Evolutionary conservation across 1,284 basidiomycete genomes (phyloP).

Genomic region (Xerocomus cyaneibrunnescens): DNA sequence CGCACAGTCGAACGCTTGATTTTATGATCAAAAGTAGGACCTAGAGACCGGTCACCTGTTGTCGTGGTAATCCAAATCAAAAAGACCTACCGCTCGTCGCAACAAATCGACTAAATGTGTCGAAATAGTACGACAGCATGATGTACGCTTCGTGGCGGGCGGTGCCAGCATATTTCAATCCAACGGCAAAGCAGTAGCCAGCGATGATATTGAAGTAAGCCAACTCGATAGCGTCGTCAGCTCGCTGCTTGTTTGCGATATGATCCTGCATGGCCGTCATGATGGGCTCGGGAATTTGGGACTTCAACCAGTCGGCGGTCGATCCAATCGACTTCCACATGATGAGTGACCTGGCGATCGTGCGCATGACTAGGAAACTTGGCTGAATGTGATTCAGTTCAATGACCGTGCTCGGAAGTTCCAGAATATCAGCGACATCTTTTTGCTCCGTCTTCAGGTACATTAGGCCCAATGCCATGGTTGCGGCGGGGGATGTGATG

Average conservation of each 20-base stretch:
- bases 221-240: constrained; percentile 79
- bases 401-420: constrained; percentile 77
- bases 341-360: constrained; percentile 78
- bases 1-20: constrained; percentile 86
- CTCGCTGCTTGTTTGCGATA: constrained; percentile 44
- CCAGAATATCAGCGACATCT: constrained; percentile 84
- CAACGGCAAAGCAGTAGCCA: constrained; percentile 89
- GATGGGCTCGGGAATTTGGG: constrained; percentile 75
- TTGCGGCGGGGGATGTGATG: constrained; percentile 87
- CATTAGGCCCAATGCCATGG: constrained; percentile 89
- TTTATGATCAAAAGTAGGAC: constrained; percentile 77
- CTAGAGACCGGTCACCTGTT: constrained; percentile 36
- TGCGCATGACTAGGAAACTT: constrained; percentile 81
- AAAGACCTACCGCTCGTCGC: constrained; percentile 56
- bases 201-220: constrained; percentile 89
- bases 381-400: constrained; percentile 87
- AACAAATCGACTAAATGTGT: constrained; percentile 69
- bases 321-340: constrained; percentile 84
- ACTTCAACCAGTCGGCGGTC: constrained; percentile 74
- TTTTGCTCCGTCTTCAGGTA: constrained; percentile 82
- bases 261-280: constrained; percentile 54
- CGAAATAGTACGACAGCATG: constrained; percentile 79
- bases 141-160: constrained; percentile 85
- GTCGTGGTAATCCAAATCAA: not conserved
- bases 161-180: constrained; percentile 92